Conservation (phyloP, 2,329 filamentous ascomycete species). For the Rugonectria rugulosa region DNA sequence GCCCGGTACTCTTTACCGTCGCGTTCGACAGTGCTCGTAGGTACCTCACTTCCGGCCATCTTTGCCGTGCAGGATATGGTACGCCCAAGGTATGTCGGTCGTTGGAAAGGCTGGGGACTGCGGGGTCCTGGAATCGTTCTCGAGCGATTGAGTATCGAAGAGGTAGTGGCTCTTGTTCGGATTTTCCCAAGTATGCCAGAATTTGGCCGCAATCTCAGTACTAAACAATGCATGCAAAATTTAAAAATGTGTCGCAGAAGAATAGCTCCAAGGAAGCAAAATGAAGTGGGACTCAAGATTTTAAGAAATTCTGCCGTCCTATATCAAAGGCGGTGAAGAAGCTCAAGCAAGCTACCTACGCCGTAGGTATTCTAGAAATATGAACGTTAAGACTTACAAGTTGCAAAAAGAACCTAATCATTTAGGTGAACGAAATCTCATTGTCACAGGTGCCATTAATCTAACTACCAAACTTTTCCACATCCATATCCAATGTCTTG, state of each 20-base stretch:
- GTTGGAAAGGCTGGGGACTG: slow-evolving; percentile 7
- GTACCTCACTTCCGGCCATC: slow-evolving; percentile 30
- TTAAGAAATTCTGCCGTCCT: slow-evolving; percentile 35
- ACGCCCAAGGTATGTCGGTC: slow-evolving; percentile 9
- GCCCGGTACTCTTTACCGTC: slow-evolving; percentile 60
- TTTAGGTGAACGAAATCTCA: too few species aligned
- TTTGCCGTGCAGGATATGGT: slow-evolving; percentile 30
- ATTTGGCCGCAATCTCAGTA: slow-evolving; percentile 26
- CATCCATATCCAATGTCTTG: slow-evolving; percentile 3
- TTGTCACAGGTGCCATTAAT: slow-evolving; percentile 4
- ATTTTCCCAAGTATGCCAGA: slow-evolving; percentile 22
- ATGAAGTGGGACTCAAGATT: slow-evolving; percentile 24
- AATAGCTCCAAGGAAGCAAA: slow-evolving; percentile 13
- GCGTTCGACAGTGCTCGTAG: slow-evolving; percentile 37
- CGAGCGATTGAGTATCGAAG: slow-evolving; percentile 2
- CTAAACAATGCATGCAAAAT: slow-evolving; percentile 30
- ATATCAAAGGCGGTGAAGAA: slow-evolving; percentile 30
- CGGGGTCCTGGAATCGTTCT: background rate
- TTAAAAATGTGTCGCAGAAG: slow-evolving; percentile 1
- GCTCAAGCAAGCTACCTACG: too few species aligned
- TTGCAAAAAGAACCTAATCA: too few species aligned
- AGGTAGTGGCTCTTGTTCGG: background rate
- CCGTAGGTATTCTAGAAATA: too few species aligned
- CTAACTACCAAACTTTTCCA: slow-evolving; percentile 6
- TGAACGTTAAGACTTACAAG: too few species aligned